Evolutionary conservation across 202 grass and related monocot genomes (phyloP), one percentile per base, ranked within the genome.

Genomic region (Panicum hallii): DNA sequence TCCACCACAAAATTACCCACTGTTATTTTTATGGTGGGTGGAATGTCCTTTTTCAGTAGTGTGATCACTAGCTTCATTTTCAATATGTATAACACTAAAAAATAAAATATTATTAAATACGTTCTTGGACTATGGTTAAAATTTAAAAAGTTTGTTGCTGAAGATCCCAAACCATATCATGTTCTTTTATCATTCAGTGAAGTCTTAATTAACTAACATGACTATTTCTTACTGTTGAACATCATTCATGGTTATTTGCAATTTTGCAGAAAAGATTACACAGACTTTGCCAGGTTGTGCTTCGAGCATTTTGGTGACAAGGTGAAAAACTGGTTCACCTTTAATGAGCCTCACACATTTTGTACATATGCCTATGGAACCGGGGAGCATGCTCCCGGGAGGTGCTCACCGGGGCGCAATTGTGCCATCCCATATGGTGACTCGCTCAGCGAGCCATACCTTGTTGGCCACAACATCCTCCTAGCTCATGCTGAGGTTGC

Each of bases 311-410:
- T 92, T 7, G 87, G 90, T 0, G 67, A 92, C 50, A 62, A 62
- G 43, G 90, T 92, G 48, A 92, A 89, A 67, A 30, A 92, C 41
- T 92, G 90, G 90, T 86, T 92, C 42, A 92, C 90, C 11, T 69
- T 92, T 53, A 92, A 92, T 22, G 90, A 92, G 73, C 87, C 90
- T 0, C 40, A 41, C 43, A 32, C 26, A 5, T 92, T 89, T 38
- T 89, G 50, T 44, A 16, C 28, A 15, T 50, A 16, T 7, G 43
- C 83, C 6, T 89, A 89, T 9, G 62, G 63, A 11, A 13, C 0
- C 0, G 90, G 90, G 0, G 5, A 9, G 44, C 4, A 63, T 6
- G 79, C 90, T 4, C 87, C 90, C 2, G 90, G 87, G 28, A 75
- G 83, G 32, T 92, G 90, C 78, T 86, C 90, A 23, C 43, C 88